Evolutionary conservation across 1,284 basidiomycete species (phyloP).

Genomic region (Erythrobasidium hasegawianum): DNA sequence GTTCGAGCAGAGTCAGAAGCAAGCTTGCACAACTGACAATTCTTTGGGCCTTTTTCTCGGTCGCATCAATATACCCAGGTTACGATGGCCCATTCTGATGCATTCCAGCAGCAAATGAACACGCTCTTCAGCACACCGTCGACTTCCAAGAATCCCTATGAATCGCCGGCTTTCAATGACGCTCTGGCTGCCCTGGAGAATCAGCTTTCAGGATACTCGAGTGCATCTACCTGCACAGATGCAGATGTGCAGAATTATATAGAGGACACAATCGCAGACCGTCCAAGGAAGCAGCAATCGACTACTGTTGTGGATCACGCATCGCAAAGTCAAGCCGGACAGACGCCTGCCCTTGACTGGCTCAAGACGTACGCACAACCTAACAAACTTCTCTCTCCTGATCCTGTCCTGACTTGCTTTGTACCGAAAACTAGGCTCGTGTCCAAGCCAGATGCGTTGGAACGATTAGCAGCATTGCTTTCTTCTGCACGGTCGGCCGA

Average conservation of each 20-base stretch:
- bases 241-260: background rate
- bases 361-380: background rate
- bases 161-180: too few relatives aligned
- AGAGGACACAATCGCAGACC: background rate
- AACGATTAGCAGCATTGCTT: slow-evolving; percentile 7
- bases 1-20: too few relatives aligned
- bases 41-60: background rate
- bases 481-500: slow-evolving; percentile 14
- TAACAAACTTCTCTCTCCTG: background rate
- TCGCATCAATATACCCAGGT: background rate
- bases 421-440: background rate
- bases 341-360: slow-evolving; percentile 4
- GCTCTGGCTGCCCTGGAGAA: too few relatives aligned
- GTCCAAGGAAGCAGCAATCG: background rate
- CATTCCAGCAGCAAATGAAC: background rate
- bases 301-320: background rate
- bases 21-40: too few relatives aligned
- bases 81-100: background rate
- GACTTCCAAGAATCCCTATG: too few relatives aligned
- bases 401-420: background rate
- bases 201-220: background rate
- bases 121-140: too few relatives aligned
- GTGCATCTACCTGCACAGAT: background rate
- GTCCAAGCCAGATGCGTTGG: background rate
- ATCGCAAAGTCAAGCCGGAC: background rate